Evolutionary conservation across 169 alveolate species (phyloP), one percentile per base, ranked within the genome.

Genomic region (Toxoplasma gondii): DNA sequence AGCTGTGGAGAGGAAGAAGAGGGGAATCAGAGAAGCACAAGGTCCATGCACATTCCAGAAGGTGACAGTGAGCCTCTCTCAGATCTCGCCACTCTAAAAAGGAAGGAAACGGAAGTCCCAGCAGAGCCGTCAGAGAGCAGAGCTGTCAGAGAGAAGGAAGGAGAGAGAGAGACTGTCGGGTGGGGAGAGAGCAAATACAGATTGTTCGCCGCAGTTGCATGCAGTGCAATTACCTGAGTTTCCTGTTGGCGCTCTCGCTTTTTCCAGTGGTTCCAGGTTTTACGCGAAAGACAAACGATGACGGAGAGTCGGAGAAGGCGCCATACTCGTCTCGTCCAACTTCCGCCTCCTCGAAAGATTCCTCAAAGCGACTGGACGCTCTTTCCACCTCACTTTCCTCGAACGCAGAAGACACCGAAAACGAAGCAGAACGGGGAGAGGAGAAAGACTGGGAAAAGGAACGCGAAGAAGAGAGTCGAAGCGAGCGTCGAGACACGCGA

Each of bases 281-380:
- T 1, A 49, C 58, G 38, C 92, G 45, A 34, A 86, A 53, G 80
- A 44, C 43, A 34, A 31, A 90, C 24, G 74, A 36, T 0, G 69
- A 10, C 22, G 93, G 93, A 27, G 44, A 41, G 12, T 69, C 81
- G 53, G 86, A 90, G 22, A 36, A 41, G 31, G 38, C 43, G 69
- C 70, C 70, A 45, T 39, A 64, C 36, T 69, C 88, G 54, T 88
- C 88, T 10, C 4, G 36, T 0, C 93, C 93, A 36, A 69, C 54
- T 0, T 19, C 67, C 36, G n/a, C 38, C 27, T 90, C 93, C 22
- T 90, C 93, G 43, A 90, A 90, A 10, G 88, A 27, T 34, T 41
- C 53, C n/a, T 90, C 88, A 49, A 90, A 64, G 19, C 67, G 90
- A 34, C 24, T 22, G 5, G 44, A 43, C 38, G 36, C 69, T 67